A percentile compares a stretch with the other conserved stretches of the same genome.
Conservation (phyloP, 1,139 yeast genomes). For the Ogataea hybrid region DNA sequence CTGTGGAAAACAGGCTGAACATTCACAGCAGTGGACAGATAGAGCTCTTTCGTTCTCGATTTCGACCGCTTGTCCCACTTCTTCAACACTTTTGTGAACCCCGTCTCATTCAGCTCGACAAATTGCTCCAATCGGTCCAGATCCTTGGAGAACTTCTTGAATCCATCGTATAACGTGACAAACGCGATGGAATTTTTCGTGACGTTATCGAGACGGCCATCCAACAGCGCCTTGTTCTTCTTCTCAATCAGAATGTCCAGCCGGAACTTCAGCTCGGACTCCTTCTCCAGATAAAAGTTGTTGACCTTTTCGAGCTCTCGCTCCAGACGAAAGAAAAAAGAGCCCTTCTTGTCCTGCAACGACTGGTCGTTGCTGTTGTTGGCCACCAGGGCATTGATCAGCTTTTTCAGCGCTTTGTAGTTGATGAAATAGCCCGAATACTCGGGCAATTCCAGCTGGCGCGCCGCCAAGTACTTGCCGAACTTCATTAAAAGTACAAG, state of each 20-base stretch:
- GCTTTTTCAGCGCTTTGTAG: conserved; percentile 85
- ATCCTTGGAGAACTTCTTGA: conserved; percentile 86
- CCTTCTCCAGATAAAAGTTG: conserved; percentile 83
- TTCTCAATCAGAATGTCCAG: conserved; percentile 74
- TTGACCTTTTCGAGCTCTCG: conserved; percentile 95
- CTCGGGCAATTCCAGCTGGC: conserved; percentile 93
- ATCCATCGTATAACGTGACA: conserved; percentile 76
- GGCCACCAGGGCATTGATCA: conserved; percentile 66
- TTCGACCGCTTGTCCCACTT: conserved; percentile 98
- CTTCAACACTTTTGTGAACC: conserved; percentile 90
- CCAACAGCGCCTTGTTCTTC: conserved; percentile 53
- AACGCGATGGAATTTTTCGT: conserved; percentile 52
- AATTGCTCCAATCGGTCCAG: conserved; percentile 85
- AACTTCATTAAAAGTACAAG: conserved; percentile 54
- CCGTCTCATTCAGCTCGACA: conserved; percentile 91
- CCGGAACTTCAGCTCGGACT: conserved; percentile 76
- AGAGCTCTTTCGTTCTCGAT: conserved; percentile 89
- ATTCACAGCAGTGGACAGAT: conserved; percentile 86
- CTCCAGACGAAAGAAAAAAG: conserved; percentile 89
- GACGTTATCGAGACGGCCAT: conserved; percentile 41
- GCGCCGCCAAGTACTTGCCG: conserved; percentile 90
- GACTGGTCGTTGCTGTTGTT: conserved; percentile 48
- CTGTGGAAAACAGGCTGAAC: conserved; percentile 97
- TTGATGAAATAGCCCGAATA: conserved; percentile 92
- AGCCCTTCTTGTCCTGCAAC: conserved; percentile 86